Percentiles rank a stretch among this genome's conserved stretches.
phyloP scores from a whole-genome alignment of 306 rosid species.

The Prunus salicina region DNA sequence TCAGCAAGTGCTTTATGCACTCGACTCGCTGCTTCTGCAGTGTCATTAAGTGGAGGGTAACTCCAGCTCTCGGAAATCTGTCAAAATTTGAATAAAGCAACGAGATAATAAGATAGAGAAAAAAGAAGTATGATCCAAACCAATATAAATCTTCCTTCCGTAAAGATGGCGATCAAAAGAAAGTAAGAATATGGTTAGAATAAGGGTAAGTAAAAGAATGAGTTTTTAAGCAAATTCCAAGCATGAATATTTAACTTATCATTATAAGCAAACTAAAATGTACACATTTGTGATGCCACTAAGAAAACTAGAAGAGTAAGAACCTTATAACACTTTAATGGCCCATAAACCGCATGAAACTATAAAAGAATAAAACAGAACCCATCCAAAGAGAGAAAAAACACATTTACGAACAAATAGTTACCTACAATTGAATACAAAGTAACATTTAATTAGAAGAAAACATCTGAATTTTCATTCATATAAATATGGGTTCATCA shows the following conservation, averaged over 20 bases:
- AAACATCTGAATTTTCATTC: no score
- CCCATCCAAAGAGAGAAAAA: background rate
- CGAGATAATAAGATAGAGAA: background rate
- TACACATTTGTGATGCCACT: background rate
- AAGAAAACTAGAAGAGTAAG: background rate
- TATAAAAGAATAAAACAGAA: no score
- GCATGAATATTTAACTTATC: background rate
- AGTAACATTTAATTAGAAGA: no score
- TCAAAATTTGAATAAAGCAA: constrained; percentile 20
- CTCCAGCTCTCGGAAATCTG: constrained; percentile 98
- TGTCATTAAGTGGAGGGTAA: constrained; percentile 88
- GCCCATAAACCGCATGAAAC: background rate
- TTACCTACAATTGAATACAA: no score
- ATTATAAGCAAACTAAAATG: background rate
- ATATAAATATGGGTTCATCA: no score
- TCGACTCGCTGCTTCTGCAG: constrained; percentile 74
- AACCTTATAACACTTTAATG: background rate
- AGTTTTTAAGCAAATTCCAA: background rate
- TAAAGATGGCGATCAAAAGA: background rate
- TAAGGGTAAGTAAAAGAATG: background rate
- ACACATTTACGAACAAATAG: background rate
- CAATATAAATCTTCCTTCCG: background rate
- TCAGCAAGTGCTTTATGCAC: constrained; percentile 73
- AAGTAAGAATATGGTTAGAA: background rate
- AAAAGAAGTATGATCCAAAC: background rate